These are phyloP conservation scores for Solanum bulbocastanum DNA, from an alignment of 257 asterid species.

Conservation along the genomic window DNA sequence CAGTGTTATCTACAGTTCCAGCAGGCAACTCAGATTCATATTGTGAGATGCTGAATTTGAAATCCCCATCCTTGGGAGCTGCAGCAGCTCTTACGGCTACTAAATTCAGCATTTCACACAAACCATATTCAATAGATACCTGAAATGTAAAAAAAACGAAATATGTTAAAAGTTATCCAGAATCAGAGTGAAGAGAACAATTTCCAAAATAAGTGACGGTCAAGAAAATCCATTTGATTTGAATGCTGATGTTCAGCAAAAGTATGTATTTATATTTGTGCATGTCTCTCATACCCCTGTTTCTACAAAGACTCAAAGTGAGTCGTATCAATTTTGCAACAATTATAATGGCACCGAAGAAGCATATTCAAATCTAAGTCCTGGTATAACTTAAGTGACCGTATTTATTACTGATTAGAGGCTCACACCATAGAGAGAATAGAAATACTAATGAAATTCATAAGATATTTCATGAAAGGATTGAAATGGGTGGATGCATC, in stretches of 20 bases:
- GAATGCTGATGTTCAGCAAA: neutral
- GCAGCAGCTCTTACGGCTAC: constrained; percentile 47
- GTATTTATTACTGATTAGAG: neutral
- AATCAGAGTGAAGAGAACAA: neutral
- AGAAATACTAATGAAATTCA: neutral
- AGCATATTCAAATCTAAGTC: neutral
- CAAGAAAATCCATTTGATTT: neutral
- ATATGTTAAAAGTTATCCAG: neutral
- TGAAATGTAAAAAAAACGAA: constrained; percentile 1
- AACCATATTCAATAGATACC: constrained; percentile 80
- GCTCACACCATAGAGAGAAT: neutral
- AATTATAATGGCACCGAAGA: neutral
- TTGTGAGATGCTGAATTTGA: constrained; percentile 43
- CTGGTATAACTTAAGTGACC: neutral
- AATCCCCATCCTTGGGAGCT: constrained; percentile 70
- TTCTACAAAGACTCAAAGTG: neutral
- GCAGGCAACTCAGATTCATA: constrained; percentile 66
- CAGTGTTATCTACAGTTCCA: constrained; percentile 48
- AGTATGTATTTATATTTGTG: neutral
- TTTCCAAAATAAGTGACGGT: neutral
- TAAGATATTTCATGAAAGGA: neutral
- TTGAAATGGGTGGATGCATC: neutral
- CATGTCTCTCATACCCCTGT: neutral
- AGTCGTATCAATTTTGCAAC: neutral
- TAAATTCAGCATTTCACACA: constrained; percentile 74